phyloP scores from a whole-genome alignment of 148 eudicot species.

The Chenopodium album region DNA sequence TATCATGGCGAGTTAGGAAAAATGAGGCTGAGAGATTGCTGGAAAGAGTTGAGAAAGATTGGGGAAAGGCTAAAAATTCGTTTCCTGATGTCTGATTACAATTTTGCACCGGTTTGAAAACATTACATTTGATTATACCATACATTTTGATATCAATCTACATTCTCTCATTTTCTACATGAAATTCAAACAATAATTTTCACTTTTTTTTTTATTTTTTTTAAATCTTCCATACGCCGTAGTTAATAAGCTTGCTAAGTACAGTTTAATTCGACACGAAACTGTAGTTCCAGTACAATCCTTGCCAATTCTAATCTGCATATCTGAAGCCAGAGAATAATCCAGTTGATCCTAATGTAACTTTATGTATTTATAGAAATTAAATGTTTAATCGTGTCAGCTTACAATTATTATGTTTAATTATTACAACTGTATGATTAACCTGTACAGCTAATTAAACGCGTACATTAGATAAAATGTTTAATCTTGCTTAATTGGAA shows the following conservation, averaged over 20 bases:
- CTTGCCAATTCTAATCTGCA: not conserved
- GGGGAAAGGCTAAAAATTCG: not conserved
- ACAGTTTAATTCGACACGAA: not conserved
- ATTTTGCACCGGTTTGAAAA: not conserved
- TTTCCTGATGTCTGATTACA: not conserved
- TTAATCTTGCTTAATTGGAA: not conserved
- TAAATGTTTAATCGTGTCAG: not conserved
- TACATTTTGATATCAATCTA: not conserved
- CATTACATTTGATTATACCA: not conserved
- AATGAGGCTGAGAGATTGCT: not conserved
- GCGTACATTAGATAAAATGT: not conserved
- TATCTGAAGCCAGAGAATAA: not conserved
- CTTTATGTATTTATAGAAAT: too few species aligned
- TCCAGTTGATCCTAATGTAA: too few species aligned
- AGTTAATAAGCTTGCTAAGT: not conserved
- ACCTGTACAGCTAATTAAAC: not conserved
- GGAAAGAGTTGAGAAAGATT: not conserved
- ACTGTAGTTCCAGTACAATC: too few species aligned
- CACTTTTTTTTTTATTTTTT: too few species aligned
- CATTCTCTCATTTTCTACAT: not conserved
- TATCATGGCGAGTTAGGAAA: not conserved
- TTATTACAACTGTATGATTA: not conserved
- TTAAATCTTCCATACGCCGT: not conserved
- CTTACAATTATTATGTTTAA: not conserved
- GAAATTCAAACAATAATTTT: not conserved